A percentile compares a stretch with the other conserved stretches of the same genome.
Evolutionary conservation across 1,139 yeast species (phyloP).

Genomic region (Sugiyamaella xylanicola): DNA sequence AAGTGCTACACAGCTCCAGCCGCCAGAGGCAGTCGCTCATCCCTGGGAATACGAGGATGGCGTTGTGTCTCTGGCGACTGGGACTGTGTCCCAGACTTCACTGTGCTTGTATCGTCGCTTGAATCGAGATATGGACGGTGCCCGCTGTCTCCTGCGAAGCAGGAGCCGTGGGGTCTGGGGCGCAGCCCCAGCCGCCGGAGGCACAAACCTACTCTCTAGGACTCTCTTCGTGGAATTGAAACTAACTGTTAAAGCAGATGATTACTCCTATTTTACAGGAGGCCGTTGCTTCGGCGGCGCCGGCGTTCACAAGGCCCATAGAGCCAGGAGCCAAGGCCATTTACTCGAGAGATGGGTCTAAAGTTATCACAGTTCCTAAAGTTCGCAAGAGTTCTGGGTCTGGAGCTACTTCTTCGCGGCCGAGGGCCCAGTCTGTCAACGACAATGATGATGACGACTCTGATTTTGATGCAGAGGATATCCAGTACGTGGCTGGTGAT

Average conservation of each 20-base stretch:
- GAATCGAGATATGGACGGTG: background rate
- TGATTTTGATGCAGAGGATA: conserved; percentile 26
- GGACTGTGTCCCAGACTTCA: background rate
- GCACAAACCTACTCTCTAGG: background rate
- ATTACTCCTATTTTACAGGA: conserved; percentile 19
- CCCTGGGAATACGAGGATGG: too few relatives aligned
- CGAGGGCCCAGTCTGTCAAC: conserved; percentile 17
- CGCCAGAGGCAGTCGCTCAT: too few relatives aligned
- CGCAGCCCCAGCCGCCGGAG: conserved; percentile 1
- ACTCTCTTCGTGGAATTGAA: background rate
- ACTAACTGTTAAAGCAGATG: background rate
- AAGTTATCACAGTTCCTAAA: conserved; percentile 32
- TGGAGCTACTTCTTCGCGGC: conserved; percentile 6
- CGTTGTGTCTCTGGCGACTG: background rate
- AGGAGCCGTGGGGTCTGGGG: conserved; percentile 1
- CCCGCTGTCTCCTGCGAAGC: background rate
- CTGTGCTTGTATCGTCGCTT: background rate
- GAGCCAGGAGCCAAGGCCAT: conserved; percentile 35
- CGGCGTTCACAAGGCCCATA: conserved; percentile 31
- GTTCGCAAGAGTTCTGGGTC: conserved; percentile 2
- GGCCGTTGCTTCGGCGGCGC: conserved; percentile 31
- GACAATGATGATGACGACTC: conserved; percentile 26
- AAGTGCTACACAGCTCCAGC: too few relatives aligned
- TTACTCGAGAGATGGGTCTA: conserved; percentile 35
- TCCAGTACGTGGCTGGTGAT: conserved; percentile 53